A percentile compares a stretch with the other conserved stretches of the same genome.
Conservation (phyloP, 345 rosid species). For the Linum trigynum region DNA sequence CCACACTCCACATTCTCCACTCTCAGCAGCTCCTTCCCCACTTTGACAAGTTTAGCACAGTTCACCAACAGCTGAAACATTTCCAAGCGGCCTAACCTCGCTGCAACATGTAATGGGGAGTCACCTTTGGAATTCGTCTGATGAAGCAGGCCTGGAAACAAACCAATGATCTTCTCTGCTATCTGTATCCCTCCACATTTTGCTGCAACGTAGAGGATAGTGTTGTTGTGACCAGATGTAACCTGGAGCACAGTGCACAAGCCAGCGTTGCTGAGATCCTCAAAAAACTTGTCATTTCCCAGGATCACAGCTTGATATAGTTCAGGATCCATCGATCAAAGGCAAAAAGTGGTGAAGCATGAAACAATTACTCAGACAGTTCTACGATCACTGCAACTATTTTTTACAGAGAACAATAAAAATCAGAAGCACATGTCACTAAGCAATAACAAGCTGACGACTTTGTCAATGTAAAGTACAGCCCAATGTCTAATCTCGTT, state of each 20-base stretch:
- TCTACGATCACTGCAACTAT: background rate
- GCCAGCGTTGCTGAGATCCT: background rate
- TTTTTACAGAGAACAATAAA: background rate
- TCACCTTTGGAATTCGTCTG: conserved; percentile 27
- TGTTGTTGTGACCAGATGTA: conserved; percentile 16
- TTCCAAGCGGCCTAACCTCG: conserved; percentile 22
- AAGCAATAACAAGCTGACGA: background rate
- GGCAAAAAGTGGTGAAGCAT: background rate
- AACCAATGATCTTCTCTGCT: conserved; percentile 11
- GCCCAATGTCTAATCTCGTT: background rate
- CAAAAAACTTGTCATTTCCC: conserved; percentile 2
- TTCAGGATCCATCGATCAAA: conserved; percentile 7
- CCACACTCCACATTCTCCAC: conserved; percentile 11
- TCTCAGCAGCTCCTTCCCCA: conserved; percentile 5
- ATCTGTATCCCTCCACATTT: conserved; percentile 15
- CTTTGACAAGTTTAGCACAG: conserved; percentile 13
- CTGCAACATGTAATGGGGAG: conserved; percentile 33
- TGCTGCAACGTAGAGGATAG: conserved; percentile 30
- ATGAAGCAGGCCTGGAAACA: conserved; percentile 20
- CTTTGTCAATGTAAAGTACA: background rate
- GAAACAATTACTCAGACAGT: background rate
- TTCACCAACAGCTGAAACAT: conserved; percentile 8
- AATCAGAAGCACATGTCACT: background rate
- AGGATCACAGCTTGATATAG: conserved; percentile 8
- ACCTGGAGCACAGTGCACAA: background rate